phyloP scores from a whole-genome alignment of 75 land plant genomes.

The Cryptomeria japonica region DNA sequence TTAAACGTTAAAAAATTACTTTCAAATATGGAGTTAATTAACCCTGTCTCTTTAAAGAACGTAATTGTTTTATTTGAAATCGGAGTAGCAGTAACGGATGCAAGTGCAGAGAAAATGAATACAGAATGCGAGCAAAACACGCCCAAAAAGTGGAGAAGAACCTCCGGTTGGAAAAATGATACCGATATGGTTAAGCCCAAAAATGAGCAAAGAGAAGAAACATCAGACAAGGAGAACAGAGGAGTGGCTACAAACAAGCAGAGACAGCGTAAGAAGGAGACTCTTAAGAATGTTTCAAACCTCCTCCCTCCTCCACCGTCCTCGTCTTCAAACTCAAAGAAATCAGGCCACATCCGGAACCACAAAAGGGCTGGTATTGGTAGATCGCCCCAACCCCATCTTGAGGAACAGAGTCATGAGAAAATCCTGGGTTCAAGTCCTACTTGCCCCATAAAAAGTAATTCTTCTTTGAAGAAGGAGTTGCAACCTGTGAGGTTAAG shows the following conservation, averaged over 20 bases:
- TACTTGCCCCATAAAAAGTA: too few relatives aligned
- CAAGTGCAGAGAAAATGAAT: constrained; percentile 12
- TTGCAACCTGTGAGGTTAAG: constrained; percentile 46
- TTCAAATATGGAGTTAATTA: not conserved
- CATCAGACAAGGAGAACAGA: constrained; percentile 8
- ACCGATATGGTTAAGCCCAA: not conserved
- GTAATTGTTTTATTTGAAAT: not conserved
- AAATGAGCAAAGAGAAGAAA: not conserved
- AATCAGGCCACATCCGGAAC: too few relatives aligned
- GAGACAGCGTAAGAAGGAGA: constrained; percentile 13
- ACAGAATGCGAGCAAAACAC: constrained; percentile 10
- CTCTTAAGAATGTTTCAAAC: constrained; percentile 11
- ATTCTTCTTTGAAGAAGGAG: constrained; percentile 42
- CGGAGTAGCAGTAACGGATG: not conserved
- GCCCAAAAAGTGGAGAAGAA: constrained; percentile 5
- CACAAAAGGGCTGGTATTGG: too few relatives aligned
- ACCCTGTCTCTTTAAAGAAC: not conserved
- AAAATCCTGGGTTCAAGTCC: too few relatives aligned
- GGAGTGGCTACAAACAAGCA: not conserved
- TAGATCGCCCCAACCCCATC: too few relatives aligned
- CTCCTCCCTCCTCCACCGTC: not conserved
- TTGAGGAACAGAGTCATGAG: too few relatives aligned
- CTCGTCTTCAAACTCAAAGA: too few relatives aligned
- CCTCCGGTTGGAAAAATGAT: not conserved
- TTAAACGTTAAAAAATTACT: not conserved